These are phyloP conservation scores for Tylopilus vinaceipallidus DNA, from an alignment of 768 basidiomycete genomes.

Conservation along the genomic window DNA sequence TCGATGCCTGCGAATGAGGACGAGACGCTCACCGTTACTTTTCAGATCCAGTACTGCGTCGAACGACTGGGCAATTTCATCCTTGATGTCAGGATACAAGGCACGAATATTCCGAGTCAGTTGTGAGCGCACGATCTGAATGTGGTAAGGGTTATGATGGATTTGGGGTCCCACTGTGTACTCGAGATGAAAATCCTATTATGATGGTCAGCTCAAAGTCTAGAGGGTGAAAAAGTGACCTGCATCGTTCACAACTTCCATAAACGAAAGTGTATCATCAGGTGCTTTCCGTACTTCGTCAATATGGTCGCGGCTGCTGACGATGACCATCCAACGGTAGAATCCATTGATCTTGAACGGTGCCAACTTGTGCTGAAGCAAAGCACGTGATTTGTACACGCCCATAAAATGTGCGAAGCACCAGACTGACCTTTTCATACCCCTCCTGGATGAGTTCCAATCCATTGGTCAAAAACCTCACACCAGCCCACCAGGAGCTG, in stretches of 20 bases:
- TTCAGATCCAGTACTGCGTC: slow-evolving; percentile 32
- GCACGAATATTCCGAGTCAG: slow-evolving; percentile 39
- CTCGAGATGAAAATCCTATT: slow-evolving; percentile 35
- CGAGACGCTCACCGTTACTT: slow-evolving; percentile 9
- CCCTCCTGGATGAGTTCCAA: slow-evolving; percentile 31
- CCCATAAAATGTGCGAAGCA: not conserved
- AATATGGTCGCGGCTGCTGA: slow-evolving; percentile 29
- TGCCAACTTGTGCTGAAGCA: slow-evolving; percentile 22
- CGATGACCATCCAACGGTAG: slow-evolving; percentile 40
- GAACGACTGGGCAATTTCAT: slow-evolving; percentile 43
- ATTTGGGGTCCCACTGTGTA: slow-evolving; percentile 39
- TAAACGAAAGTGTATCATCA: slow-evolving; percentile 36
- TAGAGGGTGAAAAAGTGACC: not conserved
- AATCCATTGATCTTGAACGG: slow-evolving; percentile 33
- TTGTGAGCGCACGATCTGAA: slow-evolving; percentile 24
- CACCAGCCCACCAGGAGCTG: slow-evolving; percentile 26
- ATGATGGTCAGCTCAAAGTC: not conserved
- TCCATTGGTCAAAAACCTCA: slow-evolving; percentile 15
- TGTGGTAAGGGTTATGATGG: slow-evolving; percentile 31
- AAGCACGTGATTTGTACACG: not conserved
- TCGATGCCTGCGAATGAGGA: not conserved
- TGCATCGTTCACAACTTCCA: slow-evolving; percentile 34
- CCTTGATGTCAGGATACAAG: slow-evolving; percentile 39
- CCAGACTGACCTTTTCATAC: slow-evolving; percentile 24
- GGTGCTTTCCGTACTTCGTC: slow-evolving; percentile 41